Conservation (phyloP, 805 yeast species). For the Diddensiella santjacobensis region DNA sequence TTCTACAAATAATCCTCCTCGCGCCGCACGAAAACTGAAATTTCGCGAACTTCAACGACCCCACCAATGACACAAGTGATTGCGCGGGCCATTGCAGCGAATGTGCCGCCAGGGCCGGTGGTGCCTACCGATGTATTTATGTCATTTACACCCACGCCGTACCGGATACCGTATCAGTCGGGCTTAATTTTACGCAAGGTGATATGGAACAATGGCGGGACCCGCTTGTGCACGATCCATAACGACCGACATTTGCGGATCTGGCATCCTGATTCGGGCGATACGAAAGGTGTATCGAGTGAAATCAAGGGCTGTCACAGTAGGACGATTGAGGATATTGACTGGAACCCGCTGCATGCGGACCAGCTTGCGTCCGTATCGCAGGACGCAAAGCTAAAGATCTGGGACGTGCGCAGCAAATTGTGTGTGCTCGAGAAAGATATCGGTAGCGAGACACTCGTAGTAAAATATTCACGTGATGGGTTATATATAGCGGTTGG, state of each 20-base stretch:
- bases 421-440: constrained; percentile 34
- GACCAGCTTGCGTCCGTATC: constrained; percentile 48
- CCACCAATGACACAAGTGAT: too few species aligned
- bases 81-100: too few species aligned
- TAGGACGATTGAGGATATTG: constrained; percentile 38
- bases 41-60: too few species aligned
- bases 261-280: constrained; percentile 38
- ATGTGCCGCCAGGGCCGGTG: too few species aligned
- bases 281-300: constrained; percentile 22
- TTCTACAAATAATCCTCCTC: too few species aligned
- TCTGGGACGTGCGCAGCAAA: constrained; percentile 45
- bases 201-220: constrained; percentile 32
- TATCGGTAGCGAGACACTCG: constrained; percentile 17
- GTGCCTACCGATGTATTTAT: too few species aligned
- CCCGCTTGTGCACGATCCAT: constrained; percentile 30
- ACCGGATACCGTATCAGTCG: too few species aligned
- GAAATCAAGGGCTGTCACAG: constrained; percentile 42
- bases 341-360: constrained; percentile 50
- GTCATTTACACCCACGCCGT: too few species aligned
- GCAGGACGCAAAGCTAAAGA: constrained; percentile 42
- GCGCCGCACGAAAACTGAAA: too few species aligned
- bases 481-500: constrained; percentile 46
- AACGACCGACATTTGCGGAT: constrained; percentile 31
- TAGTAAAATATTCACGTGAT: constrained; percentile 42
- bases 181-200: constrained; percentile 15